These are phyloP conservation scores for Fusarium floridanum DNA, from an alignment of 2,329 filamentous ascomycete species.

Conservation along the genomic window DNA sequence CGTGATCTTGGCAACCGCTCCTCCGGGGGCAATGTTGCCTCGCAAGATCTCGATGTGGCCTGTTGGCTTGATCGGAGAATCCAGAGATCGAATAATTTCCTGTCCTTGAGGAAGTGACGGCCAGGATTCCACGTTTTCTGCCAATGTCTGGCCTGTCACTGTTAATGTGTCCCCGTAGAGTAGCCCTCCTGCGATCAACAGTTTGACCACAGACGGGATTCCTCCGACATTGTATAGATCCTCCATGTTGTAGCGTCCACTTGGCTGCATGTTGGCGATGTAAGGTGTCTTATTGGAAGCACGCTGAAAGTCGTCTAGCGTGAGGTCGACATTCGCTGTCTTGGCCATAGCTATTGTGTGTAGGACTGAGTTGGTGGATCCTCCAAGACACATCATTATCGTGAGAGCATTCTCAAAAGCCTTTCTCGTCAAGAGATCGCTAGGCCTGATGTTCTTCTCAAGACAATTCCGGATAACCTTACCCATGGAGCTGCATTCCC, in stretches of 20 bases:
- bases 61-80: conserved; percentile 78
- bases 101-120: conserved; percentile 82
- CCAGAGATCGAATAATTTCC: conserved; percentile 84
- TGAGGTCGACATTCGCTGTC: background rate
- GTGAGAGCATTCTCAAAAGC: background rate
- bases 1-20: conserved; percentile 94
- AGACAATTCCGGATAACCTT: background rate
- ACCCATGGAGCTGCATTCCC: background rate
- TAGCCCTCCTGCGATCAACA: background rate
- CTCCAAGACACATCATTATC: background rate
- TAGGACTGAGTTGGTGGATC: background rate
- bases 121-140: conserved; percentile 81
- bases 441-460: background rate
- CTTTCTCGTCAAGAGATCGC: background rate
- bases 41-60: conserved; percentile 89
- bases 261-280: background rate
- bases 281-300: background rate
- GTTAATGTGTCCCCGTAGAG: conserved; percentile 48
- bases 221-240: background rate
- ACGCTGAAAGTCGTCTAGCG: background rate
- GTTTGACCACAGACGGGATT: background rate
- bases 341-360: background rate
- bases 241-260: background rate
- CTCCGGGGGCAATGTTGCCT: conserved; percentile 87
- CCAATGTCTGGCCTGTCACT: conserved; percentile 84